These are phyloP conservation scores for Orbilia oligospora DNA, from an alignment of 2,329 filamentous ascomycete genomes.

Conservation along the genomic window DNA sequence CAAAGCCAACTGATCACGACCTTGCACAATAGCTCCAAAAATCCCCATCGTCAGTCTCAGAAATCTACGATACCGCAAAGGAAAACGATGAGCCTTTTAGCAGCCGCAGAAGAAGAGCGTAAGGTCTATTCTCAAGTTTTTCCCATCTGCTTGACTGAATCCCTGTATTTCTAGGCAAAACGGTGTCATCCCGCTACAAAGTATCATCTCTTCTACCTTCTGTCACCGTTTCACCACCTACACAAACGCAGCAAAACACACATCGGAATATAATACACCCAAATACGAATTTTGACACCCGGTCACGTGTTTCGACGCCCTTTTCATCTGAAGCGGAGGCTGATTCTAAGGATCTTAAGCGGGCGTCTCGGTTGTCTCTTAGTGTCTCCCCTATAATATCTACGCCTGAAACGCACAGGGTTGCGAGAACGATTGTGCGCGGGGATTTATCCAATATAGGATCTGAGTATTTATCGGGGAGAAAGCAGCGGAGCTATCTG, in stretches of 20 bases:
- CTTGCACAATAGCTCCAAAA: not conserved
- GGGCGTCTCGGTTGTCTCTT: conserved; percentile 86
- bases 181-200: conserved; percentile 63
- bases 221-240: conserved; percentile 60
- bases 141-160: conserved; percentile 8
- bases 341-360: conserved; percentile 85
- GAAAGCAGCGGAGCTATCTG: conserved; percentile 87
- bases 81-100: conserved; percentile 75
- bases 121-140: conserved; percentile 66
- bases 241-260: conserved; percentile 66
- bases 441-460: conserved; percentile 85
- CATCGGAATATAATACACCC: conserved; percentile 79
- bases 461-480: conserved; percentile 82
- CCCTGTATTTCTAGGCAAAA: conserved; percentile 58
- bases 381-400: conserved; percentile 84
- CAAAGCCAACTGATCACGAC: not conserved
- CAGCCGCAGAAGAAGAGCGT: conserved; percentile 85
- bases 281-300: conserved; percentile 83
- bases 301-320: conserved; percentile 73
- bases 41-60: not conserved
- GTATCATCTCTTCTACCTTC: conserved; percentile 62
- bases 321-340: conserved; percentile 89
- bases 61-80: conserved; percentile 66
- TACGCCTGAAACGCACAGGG: conserved; percentile 81
- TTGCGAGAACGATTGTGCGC: conserved; percentile 89